Percentiles rank a stretch among this genome's conserved stretches.
Evolutionary conservation across 805 yeast genomes (phyloP).

Genomic region (Lipomyces japonicus): DNA sequence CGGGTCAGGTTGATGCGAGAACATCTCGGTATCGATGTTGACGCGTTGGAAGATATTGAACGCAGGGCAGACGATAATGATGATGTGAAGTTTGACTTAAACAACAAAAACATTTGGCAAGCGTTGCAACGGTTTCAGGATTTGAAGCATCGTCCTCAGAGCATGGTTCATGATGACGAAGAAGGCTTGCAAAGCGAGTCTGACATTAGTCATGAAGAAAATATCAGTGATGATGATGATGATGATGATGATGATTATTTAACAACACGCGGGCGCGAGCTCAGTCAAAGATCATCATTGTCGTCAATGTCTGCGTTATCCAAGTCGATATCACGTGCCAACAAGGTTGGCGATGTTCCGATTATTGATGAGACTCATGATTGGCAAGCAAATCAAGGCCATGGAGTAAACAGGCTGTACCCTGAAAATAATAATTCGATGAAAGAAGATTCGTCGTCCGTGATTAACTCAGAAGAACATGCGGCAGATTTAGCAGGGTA

Average conservation of each 20-base stretch:
- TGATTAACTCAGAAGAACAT: background rate
- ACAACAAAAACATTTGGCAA: constrained; percentile 18
- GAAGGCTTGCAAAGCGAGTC: constrained; percentile 15
- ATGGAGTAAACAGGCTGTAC: background rate
- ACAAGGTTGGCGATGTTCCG: background rate
- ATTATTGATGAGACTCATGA: background rate
- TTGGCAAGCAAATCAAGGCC: background rate
- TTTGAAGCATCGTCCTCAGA: background rate
- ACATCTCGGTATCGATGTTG: constrained; percentile 92
- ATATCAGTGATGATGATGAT: constrained; percentile 4
- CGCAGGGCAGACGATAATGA: constrained; percentile 48
- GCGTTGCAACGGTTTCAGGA: constrained; percentile 11
- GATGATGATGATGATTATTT: constrained; percentile 1
- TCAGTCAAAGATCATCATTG: no score
- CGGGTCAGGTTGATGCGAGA: constrained; percentile 94
- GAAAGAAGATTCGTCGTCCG: background rate
- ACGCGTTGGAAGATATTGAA: constrained; percentile 75
- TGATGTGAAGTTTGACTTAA: constrained; percentile 7
- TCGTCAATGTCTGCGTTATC: constrained; percentile 2
- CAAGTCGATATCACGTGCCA: background rate
- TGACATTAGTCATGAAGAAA: constrained; percentile 10
- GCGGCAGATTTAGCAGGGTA: constrained; percentile 19
- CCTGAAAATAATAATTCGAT: constrained; percentile 1
- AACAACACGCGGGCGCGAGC: no score
- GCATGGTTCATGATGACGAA: constrained; percentile 3